Percentiles rank a stretch among this genome's conserved stretches.
These are phyloP conservation scores for Gorgonomyces haynaldii DNA, from an alignment of 192 early-diverging fungal species.

Conservation along the genomic window DNA sequence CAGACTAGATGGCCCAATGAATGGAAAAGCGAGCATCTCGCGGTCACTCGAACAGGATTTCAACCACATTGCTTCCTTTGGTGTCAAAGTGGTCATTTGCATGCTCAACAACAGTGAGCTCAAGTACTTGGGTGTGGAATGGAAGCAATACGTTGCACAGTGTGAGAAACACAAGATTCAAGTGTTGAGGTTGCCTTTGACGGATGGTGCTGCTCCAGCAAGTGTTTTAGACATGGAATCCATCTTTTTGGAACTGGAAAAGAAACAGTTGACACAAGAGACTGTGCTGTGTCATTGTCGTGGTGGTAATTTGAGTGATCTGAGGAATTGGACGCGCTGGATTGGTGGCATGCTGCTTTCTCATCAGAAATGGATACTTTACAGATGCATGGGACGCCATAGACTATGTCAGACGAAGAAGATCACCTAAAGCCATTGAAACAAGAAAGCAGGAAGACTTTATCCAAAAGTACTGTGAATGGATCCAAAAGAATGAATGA, in stretches of 20 bases:
- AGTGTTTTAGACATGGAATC: slow-evolving; percentile 42
- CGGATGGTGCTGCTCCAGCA: slow-evolving; percentile 54
- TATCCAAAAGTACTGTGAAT: slow-evolving; percentile 25
- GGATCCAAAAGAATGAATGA: neutral
- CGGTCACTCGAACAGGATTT: slow-evolving; percentile 64
- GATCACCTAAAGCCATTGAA: slow-evolving; percentile 62
- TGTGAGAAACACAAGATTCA: slow-evolving; percentile 42
- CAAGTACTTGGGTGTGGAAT: slow-evolving; percentile 52
- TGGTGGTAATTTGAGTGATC: slow-evolving; percentile 16
- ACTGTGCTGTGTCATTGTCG: slow-evolving; percentile 60
- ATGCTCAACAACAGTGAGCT: slow-evolving; percentile 58
- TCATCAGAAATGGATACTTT: slow-evolving; percentile 45
- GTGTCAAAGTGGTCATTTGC: slow-evolving; percentile 35
- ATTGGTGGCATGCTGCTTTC: slow-evolving; percentile 63
- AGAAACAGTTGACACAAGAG: slow-evolving; percentile 29
- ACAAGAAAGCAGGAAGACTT: slow-evolving; percentile 55
- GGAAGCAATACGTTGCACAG: slow-evolving; percentile 40
- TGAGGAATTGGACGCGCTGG: slow-evolving; percentile 63
- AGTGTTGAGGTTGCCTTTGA: slow-evolving; percentile 55
- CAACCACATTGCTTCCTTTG: slow-evolving; percentile 40
- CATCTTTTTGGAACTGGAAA: slow-evolving; percentile 38
- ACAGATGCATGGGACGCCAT: slow-evolving; percentile 38
- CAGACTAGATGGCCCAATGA: slow-evolving; percentile 53
- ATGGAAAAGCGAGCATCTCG: slow-evolving; percentile 54
- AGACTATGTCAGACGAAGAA: slow-evolving; percentile 39